Evolutionary conservation across 1,139 yeast genomes (phyloP).

Genomic region (Kurtzmaniella quercitrusa): DNA sequence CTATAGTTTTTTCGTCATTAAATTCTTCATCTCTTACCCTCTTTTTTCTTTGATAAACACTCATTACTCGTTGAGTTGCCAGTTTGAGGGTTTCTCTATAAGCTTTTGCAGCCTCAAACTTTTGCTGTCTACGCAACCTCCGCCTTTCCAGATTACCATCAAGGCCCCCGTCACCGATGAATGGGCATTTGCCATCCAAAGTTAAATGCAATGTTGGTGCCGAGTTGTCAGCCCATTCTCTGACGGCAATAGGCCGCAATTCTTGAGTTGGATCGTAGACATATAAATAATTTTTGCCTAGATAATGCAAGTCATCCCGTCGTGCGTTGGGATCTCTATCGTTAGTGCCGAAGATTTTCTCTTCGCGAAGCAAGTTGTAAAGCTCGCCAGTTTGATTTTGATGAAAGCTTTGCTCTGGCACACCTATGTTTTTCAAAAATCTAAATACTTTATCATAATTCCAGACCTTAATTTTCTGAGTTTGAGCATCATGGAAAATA

Average conservation of each 20-base stretch:
- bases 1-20: conserved; percentile 18
- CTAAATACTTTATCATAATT: conserved; percentile 79
- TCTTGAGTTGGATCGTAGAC: conserved; percentile 79
- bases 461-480: conserved; percentile 76
- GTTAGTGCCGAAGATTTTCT: conserved; percentile 78
- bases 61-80: conserved; percentile 33
- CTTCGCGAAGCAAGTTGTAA: conserved; percentile 72
- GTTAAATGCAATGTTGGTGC: conserved; percentile 45
- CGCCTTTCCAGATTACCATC: conserved; percentile 36
- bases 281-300: conserved; percentile 62
- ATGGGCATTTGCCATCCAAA: conserved; percentile 71
- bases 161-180: conserved; percentile 43
- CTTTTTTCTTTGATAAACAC: conserved; percentile 22
- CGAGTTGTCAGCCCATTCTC: conserved; percentile 66
- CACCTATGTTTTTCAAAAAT: conserved; percentile 68
- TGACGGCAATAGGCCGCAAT: conserved; percentile 75
- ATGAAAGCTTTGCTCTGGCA: conserved; percentile 12
- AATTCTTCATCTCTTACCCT: conserved; percentile 1
- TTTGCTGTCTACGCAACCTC: conserved; percentile 33
- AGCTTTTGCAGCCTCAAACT: conserved; percentile 38
- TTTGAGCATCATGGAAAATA: conserved; percentile 61
- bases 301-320: conserved; percentile 81
- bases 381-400: conserved; percentile 29
- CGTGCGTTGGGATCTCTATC: conserved; percentile 86
- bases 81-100: conserved; percentile 35